A percentile compares a stretch with the other conserved stretches of the same genome.
Evolutionary conservation across 768 basidiomycete species (phyloP).

Genomic region (Lepiota venenata): DNA sequence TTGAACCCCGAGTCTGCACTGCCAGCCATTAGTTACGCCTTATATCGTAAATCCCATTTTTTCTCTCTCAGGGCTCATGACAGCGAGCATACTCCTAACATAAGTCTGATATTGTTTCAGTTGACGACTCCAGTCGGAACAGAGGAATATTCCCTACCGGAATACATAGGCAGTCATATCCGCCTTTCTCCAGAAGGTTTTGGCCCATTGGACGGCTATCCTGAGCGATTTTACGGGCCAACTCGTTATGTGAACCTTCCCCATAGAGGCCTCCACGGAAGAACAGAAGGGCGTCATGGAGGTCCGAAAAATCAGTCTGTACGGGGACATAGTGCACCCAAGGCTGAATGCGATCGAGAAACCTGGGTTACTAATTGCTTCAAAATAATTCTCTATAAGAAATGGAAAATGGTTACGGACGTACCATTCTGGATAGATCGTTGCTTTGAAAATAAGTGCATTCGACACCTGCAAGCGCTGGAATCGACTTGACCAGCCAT

Average conservation of each 20-base stretch:
- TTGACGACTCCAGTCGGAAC: neutral
- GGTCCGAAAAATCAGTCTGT: conserved; percentile 59
- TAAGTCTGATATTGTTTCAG: conserved; percentile 5
- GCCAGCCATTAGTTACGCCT: neutral
- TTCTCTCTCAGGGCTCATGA: conserved; percentile 40
- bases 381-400: neutral
- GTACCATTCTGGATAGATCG: conserved; percentile 69
- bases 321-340: conserved; percentile 79
- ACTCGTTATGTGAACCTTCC: conserved; percentile 54
- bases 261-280: conserved; percentile 64
- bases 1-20: no score
- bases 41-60: conserved; percentile 27
- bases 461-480: conserved; percentile 56
- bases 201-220: conserved; percentile 58
- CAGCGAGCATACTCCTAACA: conserved; percentile 45
- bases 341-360: conserved; percentile 48
- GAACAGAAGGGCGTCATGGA: conserved; percentile 71
- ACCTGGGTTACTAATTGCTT: conserved; percentile 30
- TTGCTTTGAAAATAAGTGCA: conserved; percentile 60
- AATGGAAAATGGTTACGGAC: neutral
- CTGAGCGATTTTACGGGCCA: conserved; percentile 51
- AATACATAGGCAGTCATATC: conserved; percentile 60
- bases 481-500: conserved; percentile 64
- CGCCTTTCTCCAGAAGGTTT: conserved; percentile 53
- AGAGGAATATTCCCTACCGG: conserved; percentile 32